Conservation (phyloP, 2,329 filamentous ascomycete genomes). For the Exophiala bonariae region DNA sequence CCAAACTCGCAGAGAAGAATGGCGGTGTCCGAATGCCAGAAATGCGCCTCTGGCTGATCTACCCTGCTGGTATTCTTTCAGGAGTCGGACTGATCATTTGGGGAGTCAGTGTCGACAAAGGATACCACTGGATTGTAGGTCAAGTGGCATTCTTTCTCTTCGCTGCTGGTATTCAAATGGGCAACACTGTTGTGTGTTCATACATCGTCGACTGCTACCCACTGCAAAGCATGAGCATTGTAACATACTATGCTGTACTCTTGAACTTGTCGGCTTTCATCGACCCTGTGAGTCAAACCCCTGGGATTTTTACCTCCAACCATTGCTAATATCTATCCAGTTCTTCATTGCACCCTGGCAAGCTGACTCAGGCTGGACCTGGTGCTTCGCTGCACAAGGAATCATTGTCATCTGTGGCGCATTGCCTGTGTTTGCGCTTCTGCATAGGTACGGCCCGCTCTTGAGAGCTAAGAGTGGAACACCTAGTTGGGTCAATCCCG, state of each 20-base stretch:
- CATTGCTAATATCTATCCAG: conserved; percentile 25
- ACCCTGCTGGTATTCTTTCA: conserved; percentile 52
- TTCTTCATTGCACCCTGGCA: conserved; percentile 56
- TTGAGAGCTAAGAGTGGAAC: conserved; percentile 39
- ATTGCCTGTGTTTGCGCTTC: conserved; percentile 36
- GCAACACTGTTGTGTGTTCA: conserved; percentile 53
- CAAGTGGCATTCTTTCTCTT: conserved; percentile 58
- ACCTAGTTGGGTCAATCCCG: conserved; percentile 50
- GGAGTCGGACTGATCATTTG: conserved; percentile 54
- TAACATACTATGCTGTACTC: conserved; percentile 57
- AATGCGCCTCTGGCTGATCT: conserved; percentile 58
- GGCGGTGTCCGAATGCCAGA: conserved; percentile 48
- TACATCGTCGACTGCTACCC: conserved; percentile 60
- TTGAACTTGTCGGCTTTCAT: conserved; percentile 53
- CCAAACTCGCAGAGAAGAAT: conserved; percentile 46
- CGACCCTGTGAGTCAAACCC: conserved; percentile 38
- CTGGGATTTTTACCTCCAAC: too few relatives aligned
- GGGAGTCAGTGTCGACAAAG: conserved; percentile 55
- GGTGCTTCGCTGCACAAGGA: conserved; percentile 52
- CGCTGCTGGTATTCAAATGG: conserved; percentile 57
- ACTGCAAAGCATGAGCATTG: conserved; percentile 53
- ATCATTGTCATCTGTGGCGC: conserved; percentile 46
- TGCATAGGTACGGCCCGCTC: conserved; percentile 43
- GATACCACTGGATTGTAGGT: conserved; percentile 59
- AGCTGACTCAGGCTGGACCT: conserved; percentile 47